Evolutionary conservation across 1,284 basidiomycete species (phyloP).

Genomic region (Ustilago sp.): DNA sequence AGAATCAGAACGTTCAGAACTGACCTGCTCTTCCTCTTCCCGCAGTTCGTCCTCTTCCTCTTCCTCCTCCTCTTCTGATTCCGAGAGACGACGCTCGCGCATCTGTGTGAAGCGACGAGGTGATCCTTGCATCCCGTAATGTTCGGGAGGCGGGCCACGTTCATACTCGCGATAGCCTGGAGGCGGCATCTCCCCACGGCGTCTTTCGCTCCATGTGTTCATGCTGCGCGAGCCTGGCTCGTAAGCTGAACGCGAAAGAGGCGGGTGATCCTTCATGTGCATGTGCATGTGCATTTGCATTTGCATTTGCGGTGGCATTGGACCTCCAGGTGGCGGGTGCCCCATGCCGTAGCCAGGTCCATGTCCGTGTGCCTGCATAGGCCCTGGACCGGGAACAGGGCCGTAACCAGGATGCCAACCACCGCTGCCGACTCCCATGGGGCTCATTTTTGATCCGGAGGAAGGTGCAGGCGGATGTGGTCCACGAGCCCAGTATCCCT

Average conservation of each 20-base stretch:
- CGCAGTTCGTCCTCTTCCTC: constrained; percentile 42
- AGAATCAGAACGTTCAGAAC: constrained; percentile 6
- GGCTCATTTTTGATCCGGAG: constrained; percentile 36
- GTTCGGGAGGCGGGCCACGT: constrained; percentile 13
- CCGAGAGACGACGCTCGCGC: constrained; percentile 37
- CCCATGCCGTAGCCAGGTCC: constrained; percentile 16
- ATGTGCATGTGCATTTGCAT: constrained; percentile 40
- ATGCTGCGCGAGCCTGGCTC: constrained; percentile 56
- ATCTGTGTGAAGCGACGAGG: constrained; percentile 46
- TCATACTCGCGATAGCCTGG: constrained; percentile 45
- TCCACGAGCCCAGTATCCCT: constrained; percentile 36
- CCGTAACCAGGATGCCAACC: constrained; percentile 40
- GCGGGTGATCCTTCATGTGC: constrained; percentile 45
- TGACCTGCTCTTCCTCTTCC: constrained; percentile 22
- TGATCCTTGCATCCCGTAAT: constrained; percentile 21
- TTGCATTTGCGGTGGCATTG: constrained; percentile 30
- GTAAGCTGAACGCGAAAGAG: constrained; percentile 51
- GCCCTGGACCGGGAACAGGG: constrained; percentile 12
- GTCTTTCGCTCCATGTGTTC: constrained; percentile 46
- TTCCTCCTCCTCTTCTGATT: constrained; percentile 42
- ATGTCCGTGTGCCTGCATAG: constrained; percentile 22
- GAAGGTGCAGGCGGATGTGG: constrained; percentile 30
- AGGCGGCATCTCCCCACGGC: constrained; percentile 40
- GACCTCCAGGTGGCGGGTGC: constrained; percentile 19
- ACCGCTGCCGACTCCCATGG: constrained; percentile 27